These are phyloP conservation scores for Sclerotinia nivalis DNA, from an alignment of 2,329 filamentous ascomycete species.

Conservation along the genomic window DNA sequence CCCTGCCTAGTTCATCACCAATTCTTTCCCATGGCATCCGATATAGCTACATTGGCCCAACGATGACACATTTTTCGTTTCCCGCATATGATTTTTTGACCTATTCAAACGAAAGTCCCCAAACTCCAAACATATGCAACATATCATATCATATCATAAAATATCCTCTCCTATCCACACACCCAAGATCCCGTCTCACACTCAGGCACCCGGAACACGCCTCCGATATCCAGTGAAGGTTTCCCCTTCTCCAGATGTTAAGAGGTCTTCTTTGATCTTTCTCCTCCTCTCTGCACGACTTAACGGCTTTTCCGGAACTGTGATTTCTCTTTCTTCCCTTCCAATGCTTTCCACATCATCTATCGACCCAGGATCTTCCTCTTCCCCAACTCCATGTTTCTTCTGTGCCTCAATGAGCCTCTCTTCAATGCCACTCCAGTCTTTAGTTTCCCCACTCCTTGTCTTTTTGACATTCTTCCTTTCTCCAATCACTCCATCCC, in stretches of 20 bases:
- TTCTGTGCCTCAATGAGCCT: background rate
- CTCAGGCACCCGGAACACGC: conserved; percentile 42
- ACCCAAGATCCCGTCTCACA: too few relatives aligned
- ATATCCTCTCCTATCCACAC: background rate
- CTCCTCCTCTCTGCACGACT: conserved; percentile 48
- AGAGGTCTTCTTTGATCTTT: conserved; percentile 59
- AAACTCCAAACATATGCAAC: background rate
- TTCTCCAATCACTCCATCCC: background rate
- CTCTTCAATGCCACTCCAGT: background rate
- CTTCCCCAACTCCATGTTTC: background rate
- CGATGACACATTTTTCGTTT: too few relatives aligned
- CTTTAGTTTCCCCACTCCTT: background rate
- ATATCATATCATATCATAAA: background rate
- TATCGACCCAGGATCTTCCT: conserved; percentile 45
- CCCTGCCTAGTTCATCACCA: too few relatives aligned
- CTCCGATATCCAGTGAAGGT: conserved; percentile 52
- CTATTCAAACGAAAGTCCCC: background rate
- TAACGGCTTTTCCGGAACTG: conserved; percentile 26
- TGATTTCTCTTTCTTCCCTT: conserved; percentile 37
- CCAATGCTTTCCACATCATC: conserved; percentile 54
- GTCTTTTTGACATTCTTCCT: background rate
- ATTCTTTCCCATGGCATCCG: too few relatives aligned
- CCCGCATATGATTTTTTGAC: too few relatives aligned
- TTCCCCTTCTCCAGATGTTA: conserved; percentile 45
- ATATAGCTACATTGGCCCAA: too few relatives aligned